Conservation (phyloP, 495 filamentous ascomycete species). For the Penicillium turbatum region DNA sequence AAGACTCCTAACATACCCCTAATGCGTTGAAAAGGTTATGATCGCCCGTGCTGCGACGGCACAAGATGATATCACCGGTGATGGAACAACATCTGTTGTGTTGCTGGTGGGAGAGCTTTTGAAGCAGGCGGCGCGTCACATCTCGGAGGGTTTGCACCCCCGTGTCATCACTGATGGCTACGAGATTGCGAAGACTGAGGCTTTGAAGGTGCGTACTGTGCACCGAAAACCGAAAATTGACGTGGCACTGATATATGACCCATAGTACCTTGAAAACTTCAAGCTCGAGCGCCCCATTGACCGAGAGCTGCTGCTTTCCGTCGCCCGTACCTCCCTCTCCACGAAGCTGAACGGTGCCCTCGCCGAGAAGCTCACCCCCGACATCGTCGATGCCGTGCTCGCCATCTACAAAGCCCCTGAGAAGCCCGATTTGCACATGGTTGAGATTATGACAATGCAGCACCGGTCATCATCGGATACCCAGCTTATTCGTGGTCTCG, state of each 20-base stretch:
- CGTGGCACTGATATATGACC: slow-evolving; percentile 11
- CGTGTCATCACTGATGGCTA: slow-evolving; percentile 97
- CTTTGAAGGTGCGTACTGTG: slow-evolving; percentile 61
- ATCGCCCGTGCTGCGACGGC: slow-evolving; percentile 97
- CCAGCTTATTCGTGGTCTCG: slow-evolving; percentile 87
- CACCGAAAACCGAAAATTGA: not conserved
- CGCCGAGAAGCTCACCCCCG: slow-evolving; percentile 84
- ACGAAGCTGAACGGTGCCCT: slow-evolving; percentile 88
- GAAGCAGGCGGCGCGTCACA: slow-evolving; percentile 95
- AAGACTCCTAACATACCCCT: slow-evolving; percentile 19
- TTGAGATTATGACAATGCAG: slow-evolving; percentile 99
- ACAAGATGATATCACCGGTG: slow-evolving; percentile 96
- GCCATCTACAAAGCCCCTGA: slow-evolving; percentile 84
- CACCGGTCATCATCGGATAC: slow-evolving; percentile 95
- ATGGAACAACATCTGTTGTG: slow-evolving; percentile 96
- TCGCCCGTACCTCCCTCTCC: slow-evolving; percentile 89
- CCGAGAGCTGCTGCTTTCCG: slow-evolving; percentile 87
- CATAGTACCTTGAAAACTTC: slow-evolving; percentile 88
- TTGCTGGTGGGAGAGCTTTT: slow-evolving; percentile 92
- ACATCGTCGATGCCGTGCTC: slow-evolving; percentile 93
- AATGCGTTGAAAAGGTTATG: slow-evolving; percentile 64
- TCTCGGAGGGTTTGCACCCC: slow-evolving; percentile 90
- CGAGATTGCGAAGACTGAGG: slow-evolving; percentile 90
- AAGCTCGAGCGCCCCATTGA: slow-evolving; percentile 84
- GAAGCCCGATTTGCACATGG: slow-evolving; percentile 97